These are phyloP conservation scores for Fusarium tanahbumbuense DNA, from an alignment of 2,329 filamentous ascomycete genomes.

Conservation along the genomic window DNA sequence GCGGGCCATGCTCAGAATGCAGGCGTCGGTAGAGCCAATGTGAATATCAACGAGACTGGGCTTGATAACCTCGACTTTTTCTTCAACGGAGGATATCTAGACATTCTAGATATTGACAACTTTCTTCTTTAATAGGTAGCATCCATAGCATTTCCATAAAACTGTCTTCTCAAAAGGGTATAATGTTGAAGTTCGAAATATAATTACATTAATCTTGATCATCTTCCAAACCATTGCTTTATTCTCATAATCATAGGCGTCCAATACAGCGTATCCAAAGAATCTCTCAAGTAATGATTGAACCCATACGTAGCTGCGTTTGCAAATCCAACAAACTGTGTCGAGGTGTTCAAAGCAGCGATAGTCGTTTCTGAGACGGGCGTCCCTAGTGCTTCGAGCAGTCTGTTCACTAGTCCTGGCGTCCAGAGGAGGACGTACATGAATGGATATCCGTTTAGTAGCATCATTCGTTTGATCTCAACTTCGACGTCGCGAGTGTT, in stretches of 20 bases:
- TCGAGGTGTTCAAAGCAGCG: constrained; percentile 36
- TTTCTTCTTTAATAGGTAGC: constrained; percentile 2
- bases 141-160: background rate
- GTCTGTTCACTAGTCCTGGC: constrained; percentile 38
- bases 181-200: background rate
- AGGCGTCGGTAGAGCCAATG: background rate
- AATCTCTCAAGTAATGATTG: constrained; percentile 42
- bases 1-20: background rate
- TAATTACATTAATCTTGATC: background rate
- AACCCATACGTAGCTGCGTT: constrained; percentile 43
- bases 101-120: constrained; percentile 22
- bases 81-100: constrained; percentile 29
- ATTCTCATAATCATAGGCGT: constrained; percentile 28
- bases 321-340: constrained; percentile 40
- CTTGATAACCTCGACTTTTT: constrained; percentile 28
- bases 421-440: constrained; percentile 43
- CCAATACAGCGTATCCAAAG: constrained; percentile 29
- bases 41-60: constrained; percentile 4
- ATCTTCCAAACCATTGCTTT: constrained; percentile 22
- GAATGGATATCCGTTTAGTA: constrained; percentile 42
- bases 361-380: constrained; percentile 19
- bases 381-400: constrained; percentile 36
- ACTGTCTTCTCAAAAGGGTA: background rate
- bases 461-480: constrained; percentile 43
- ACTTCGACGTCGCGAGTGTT: constrained; percentile 29